phyloP scores from a whole-genome alignment of 208 protist genomes.

The Wallacemonas collosoma region DNA sequence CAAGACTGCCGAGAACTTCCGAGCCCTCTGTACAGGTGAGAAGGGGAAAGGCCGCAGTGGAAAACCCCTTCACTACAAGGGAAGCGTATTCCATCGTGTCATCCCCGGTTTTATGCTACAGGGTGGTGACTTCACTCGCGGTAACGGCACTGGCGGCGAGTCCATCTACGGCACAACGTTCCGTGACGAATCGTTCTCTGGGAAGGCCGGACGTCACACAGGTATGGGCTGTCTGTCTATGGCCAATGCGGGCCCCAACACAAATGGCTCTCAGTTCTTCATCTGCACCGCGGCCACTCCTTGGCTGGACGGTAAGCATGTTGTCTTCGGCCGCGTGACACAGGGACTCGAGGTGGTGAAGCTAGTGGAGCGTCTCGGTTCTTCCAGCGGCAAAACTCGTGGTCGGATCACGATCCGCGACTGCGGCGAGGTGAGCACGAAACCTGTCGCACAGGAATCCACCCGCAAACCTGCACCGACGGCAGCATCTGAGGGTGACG shows the following conservation, averaged over 20 bases:
- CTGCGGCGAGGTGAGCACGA: constrained; percentile 72
- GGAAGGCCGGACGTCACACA: constrained; percentile 92
- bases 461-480: constrained; percentile 8
- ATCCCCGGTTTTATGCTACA: constrained; percentile 97
- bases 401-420: constrained; percentile 62
- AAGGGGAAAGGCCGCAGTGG: constrained; percentile 88
- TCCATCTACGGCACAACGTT: constrained; percentile 98
- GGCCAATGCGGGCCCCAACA: constrained; percentile 98
- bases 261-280: constrained; percentile 97
- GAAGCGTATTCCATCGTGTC: constrained; percentile 95
- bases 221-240: constrained; percentile 96
- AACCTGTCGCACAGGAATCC: constrained; percentile 19
- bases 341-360: constrained; percentile 88
- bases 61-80: constrained; percentile 97
- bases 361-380: constrained; percentile 76
- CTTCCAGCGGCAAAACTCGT: constrained; percentile 70
- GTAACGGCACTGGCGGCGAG: constrained; percentile 97
- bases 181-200: constrained; percentile 96
- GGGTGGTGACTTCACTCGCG: constrained; percentile 97
- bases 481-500: not conserved
- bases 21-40: constrained; percentile 89
- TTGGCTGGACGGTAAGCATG: constrained; percentile 95
- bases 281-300: constrained; percentile 88
- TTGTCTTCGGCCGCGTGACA: constrained; percentile 95
- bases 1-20: constrained; percentile 94